Conservation (phyloP, 1,284 basidiomycete genomes). For the Mycosarcoma mackinlayi region DNA sequence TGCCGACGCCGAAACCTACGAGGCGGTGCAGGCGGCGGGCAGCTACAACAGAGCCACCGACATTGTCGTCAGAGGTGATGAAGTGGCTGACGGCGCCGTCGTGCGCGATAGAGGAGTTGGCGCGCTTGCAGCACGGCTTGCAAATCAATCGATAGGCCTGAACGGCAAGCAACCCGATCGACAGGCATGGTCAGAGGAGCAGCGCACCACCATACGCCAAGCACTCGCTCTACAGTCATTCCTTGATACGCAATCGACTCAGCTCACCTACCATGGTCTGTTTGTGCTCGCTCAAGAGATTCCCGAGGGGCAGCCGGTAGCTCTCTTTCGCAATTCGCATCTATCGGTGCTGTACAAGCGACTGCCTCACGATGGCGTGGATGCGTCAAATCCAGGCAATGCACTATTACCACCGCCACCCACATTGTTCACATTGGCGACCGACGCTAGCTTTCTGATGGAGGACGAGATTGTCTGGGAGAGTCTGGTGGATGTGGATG, state of each 20-base stretch:
- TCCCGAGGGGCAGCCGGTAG: slow-evolving; percentile 73
- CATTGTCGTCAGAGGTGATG: slow-evolving; percentile 80
- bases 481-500: slow-evolving; percentile 85
- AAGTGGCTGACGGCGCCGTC: slow-evolving; percentile 74
- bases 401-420: slow-evolving; percentile 13
- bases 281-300: slow-evolving; percentile 71
- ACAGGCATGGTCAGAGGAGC: slow-evolving; percentile 28
- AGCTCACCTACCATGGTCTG: slow-evolving; percentile 84
- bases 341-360: slow-evolving; percentile 80
- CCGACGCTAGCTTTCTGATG: slow-evolving; percentile 81
- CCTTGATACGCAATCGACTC: slow-evolving; percentile 79
- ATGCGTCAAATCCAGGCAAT: background rate
- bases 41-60: slow-evolving; percentile 74
- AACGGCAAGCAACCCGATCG: slow-evolving; percentile 58
- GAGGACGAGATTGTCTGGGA: slow-evolving; percentile 87
- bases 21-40: slow-evolving; percentile 71
- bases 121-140: slow-evolving; percentile 70
- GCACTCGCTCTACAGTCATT: slow-evolving; percentile 67
- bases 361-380: slow-evolving; percentile 34
- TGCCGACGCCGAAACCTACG: slow-evolving; percentile 73
- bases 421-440: slow-evolving; percentile 80
- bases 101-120: slow-evolving; percentile 31
- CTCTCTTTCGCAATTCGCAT: slow-evolving; percentile 88
- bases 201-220: slow-evolving; percentile 21
- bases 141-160: slow-evolving; percentile 75